Base-by-base conservation (phyloP, 352 stramenopile genomes). In the Phytopythium oedochilum region DNA sequence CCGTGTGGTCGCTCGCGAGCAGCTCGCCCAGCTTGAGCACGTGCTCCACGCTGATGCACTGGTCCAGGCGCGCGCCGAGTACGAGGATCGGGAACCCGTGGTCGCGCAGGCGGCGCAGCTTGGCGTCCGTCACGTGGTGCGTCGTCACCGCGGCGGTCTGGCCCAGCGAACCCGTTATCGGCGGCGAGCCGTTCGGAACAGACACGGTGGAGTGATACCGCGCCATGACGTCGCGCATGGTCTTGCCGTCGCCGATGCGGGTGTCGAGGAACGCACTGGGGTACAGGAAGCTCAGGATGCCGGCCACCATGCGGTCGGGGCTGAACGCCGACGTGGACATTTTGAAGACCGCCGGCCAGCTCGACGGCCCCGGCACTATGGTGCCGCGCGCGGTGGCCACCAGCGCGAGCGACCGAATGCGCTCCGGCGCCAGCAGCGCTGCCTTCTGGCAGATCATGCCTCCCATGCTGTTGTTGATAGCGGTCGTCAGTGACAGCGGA, bases 241-340 rank as follows among this genome's bases (percentile, higher is more conserved):
- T 74, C 28, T 44, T 55, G 11, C 58, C 64, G 46, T 60, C 64
- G 15, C 63, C 60, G 52, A 76, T 64, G 23, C 42, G 48, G 25
- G 55, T 59, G 31, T n/a, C 48, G 15, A 86, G 56, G 53, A 70
- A 75, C 2, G 54, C 35, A 5, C 76, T 65, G 10, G 75, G 72
- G 44, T 85, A 89, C 35, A 89, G 55, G 23, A 80, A 69, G 11
- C 70, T 61, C 59, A 87, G 36, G 14, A 73, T 67, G 45, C 58
- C 70, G 32, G 77, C 63, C 36, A 73, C 70, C 11, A 78, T 53
- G 25, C 66, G 68, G 22, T 60, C 55, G 10, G 63, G 39, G 53
- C 72, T 60, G 1, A 55, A 63, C 3, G 60, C 64, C 0, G 78
- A 52, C 36, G 77, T 46, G 35, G 7, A 1, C 40, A 66, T 83